Conservation (phyloP, 495 filamentous ascomycete species). For the Arthonia radiata region DNA sequence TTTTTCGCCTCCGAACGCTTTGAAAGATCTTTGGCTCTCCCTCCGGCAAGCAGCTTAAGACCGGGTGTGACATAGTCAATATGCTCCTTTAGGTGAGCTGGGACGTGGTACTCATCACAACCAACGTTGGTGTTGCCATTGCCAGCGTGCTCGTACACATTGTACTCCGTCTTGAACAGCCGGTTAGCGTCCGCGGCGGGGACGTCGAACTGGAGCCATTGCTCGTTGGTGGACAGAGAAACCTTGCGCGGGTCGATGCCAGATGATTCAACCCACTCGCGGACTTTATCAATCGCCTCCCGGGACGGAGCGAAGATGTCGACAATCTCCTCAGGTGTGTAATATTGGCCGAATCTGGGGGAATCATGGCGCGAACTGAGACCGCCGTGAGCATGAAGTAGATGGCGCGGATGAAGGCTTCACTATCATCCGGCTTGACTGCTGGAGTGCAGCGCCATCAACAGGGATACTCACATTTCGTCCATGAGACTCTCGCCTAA, state of each 20-base stretch:
- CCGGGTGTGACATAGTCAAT: constrained; percentile 36
- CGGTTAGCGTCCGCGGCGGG: neutral
- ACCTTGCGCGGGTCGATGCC: neutral
- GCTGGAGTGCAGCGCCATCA: no score
- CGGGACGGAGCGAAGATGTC: constrained; percentile 1
- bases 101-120: constrained; percentile 19
- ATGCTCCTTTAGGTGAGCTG: constrained; percentile 21
- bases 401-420: no score
- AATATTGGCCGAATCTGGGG: neutral
- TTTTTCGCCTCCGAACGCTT: no score
- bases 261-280: neutral
- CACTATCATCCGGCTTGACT: no score
- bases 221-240: neutral
- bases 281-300: neutral
- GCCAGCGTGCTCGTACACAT: constrained; percentile 1
- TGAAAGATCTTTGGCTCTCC: no score
- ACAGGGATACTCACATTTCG: no score
- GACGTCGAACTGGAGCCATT: neutral
- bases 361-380: no score
- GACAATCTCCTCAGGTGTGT: neutral
- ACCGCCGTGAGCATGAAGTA: no score
- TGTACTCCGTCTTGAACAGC: neutral
- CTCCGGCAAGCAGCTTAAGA: constrained; percentile 21
- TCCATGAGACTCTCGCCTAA: constrained; percentile 29
- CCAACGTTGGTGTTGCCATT: constrained; percentile 1